A percentile compares a stretch with the other conserved stretches of the same genome.
Conservation (phyloP, 129 eudicot species). For the Solidago caesia region DNA sequence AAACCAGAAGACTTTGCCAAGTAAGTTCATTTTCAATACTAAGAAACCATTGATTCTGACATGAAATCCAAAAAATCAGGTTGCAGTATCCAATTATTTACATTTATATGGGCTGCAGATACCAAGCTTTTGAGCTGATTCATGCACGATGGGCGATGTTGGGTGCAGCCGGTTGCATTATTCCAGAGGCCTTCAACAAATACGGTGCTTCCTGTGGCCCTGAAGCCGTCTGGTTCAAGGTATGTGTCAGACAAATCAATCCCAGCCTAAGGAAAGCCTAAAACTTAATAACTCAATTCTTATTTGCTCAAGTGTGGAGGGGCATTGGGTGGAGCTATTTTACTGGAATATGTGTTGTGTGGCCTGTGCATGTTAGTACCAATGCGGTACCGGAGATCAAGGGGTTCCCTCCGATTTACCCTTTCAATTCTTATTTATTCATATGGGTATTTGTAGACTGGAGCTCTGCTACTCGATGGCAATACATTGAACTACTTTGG, state of each 20-base stretch:
- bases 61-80: not conserved
- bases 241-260: slow-evolving; percentile 8
- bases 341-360: no score
- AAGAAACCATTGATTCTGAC: no score
- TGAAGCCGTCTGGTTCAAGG: slow-evolving; percentile 99
- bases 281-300: not conserved
- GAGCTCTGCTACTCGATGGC: slow-evolving; percentile 91
- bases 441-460: slow-evolving; percentile 55
- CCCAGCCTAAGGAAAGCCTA: not conserved
- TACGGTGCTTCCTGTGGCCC: slow-evolving; percentile 96
- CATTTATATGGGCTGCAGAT: slow-evolving; percentile 39
- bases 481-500: slow-evolving; percentile 97
- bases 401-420: no score
- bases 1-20: slow-evolving; percentile 94
- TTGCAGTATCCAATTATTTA: not conserved
- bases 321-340: no score
- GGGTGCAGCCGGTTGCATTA: slow-evolving; percentile 94
- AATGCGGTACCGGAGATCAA: no score
- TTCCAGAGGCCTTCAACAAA: slow-evolving; percentile 98
- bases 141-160: slow-evolving; percentile 99
- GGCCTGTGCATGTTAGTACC: no score
- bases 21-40: slow-evolving; percentile 38
- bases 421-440: not conserved
- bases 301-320: no score
- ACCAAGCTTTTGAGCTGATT: slow-evolving; percentile 81